phyloP scores from a whole-genome alignment of 495 filamentous ascomycete species.

The Neurospora sp. region DNA sequence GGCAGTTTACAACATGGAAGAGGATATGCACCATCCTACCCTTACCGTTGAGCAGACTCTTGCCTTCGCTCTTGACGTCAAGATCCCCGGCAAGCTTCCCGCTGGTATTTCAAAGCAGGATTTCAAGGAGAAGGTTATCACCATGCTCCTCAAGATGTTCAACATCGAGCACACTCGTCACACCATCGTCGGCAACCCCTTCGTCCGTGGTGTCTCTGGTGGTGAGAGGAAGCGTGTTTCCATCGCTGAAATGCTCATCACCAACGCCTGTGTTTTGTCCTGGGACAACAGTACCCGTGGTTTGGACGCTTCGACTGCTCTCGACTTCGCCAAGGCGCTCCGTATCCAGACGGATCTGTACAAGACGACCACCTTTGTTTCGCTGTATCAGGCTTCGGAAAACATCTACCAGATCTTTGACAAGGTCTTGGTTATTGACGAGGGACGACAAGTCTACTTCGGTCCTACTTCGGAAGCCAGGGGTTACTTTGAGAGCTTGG shows the following conservation, averaged over 20 bases:
- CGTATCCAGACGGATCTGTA: constrained; percentile 71
- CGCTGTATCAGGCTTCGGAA: constrained; percentile 75
- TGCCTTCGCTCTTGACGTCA: constrained; percentile 72
- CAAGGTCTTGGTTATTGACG: constrained; percentile 76
- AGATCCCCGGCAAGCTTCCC: constrained; percentile 63
- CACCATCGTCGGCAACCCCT: constrained; percentile 72
- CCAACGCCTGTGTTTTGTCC: constrained; percentile 58
- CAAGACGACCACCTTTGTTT: constrained; percentile 69
- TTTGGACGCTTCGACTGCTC: constrained; percentile 71
- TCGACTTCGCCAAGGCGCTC: constrained; percentile 62
- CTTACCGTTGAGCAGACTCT: constrained; percentile 79
- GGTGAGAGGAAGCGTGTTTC: constrained; percentile 73
- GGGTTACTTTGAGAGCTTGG: constrained; percentile 71
- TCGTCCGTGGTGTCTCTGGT: constrained; percentile 75
- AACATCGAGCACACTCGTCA: constrained; percentile 75
- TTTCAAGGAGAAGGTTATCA: constrained; percentile 61
- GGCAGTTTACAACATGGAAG: constrained; percentile 78
- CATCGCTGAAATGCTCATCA: constrained; percentile 64
- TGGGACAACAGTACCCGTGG: constrained; percentile 86
- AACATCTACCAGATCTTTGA: constrained; percentile 81
- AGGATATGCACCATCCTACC: constrained; percentile 71
- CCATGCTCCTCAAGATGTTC: constrained; percentile 73
- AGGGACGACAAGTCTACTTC: constrained; percentile 71
- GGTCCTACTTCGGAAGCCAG: constrained; percentile 60
- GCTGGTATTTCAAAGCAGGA: constrained; percentile 52